These are phyloP conservation scores for Pseudogymnoascus sp. DNA, from an alignment of 2,329 filamentous ascomycete genomes.

Conservation along the genomic window DNA sequence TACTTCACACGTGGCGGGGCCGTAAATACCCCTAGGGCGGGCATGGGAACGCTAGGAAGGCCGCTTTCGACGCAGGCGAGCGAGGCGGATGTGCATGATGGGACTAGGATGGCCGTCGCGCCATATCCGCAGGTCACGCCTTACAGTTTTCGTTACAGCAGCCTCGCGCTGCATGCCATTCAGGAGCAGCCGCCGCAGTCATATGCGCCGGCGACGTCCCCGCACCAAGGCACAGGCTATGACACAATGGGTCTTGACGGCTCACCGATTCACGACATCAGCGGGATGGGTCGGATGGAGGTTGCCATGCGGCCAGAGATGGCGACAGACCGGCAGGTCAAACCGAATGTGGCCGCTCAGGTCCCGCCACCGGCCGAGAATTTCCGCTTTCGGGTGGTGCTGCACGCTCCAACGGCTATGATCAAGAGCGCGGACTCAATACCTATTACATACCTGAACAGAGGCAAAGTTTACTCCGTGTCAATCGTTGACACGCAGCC, in stretches of 20 bases:
- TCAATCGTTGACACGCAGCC: slow-evolving; percentile 72
- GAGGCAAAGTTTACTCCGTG: slow-evolving; percentile 90
- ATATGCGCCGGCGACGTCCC: slow-evolving; percentile 72
- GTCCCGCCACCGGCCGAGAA: slow-evolving; percentile 54
- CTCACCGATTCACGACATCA: slow-evolving; percentile 51
- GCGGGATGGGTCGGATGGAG: slow-evolving; percentile 51
- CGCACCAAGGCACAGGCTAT: slow-evolving; percentile 72
- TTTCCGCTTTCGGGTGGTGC: slow-evolving; percentile 81
- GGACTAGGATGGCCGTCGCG: slow-evolving; percentile 55
- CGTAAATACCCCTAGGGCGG: slow-evolving; percentile 78
- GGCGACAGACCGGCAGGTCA: slow-evolving; percentile 46
- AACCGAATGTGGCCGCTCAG: slow-evolving; percentile 40
- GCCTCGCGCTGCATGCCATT: slow-evolving; percentile 36
- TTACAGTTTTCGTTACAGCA: slow-evolving; percentile 26
- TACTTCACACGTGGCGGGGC: slow-evolving; percentile 79
- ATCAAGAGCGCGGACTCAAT: slow-evolving; percentile 84
- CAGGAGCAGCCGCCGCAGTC: slow-evolving; percentile 43
- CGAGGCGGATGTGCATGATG: slow-evolving; percentile 54
- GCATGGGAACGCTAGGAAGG: slow-evolving; percentile 55
- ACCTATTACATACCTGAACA: slow-evolving; percentile 97
- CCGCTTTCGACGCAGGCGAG: slow-evolving; percentile 72
- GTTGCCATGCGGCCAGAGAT: slow-evolving; percentile 55
- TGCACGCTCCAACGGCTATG: slow-evolving; percentile 96
- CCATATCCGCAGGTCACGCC: slow-evolving; percentile 51
- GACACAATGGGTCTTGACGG: slow-evolving; percentile 71